Percentiles rank a stretch among this genome's conserved stretches.
These are phyloP conservation scores for Setaria viridis DNA, from an alignment of 202 grass and related monocot species.

Conservation along the genomic window DNA sequence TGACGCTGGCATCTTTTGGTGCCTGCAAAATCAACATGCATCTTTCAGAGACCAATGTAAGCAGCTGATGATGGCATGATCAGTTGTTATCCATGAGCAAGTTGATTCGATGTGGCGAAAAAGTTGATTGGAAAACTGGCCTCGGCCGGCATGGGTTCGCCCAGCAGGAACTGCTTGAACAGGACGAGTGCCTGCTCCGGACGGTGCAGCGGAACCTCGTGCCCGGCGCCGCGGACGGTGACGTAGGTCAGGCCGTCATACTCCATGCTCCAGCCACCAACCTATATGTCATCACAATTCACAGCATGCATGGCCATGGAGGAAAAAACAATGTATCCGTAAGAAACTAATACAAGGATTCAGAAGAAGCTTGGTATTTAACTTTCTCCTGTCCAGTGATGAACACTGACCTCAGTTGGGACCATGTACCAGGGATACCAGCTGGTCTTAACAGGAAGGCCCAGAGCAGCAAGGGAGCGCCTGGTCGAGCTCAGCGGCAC, in stretches of 20 bases:
- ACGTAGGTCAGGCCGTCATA: constrained; percentile 51
- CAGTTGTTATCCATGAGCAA: not conserved
- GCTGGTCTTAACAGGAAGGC: not conserved
- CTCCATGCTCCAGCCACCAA: constrained; percentile 68
- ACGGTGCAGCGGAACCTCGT: constrained; percentile 10
- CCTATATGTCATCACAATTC: constrained; percentile 1
- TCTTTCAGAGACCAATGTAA: not conserved
- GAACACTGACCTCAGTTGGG: not conserved
- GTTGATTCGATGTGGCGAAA: not conserved
- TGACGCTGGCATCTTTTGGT: not conserved
- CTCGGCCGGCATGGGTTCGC: constrained; percentile 13
- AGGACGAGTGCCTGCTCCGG: not conserved
- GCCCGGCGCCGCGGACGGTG: not conserved
- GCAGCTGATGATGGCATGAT: not conserved
- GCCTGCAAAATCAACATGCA: not conserved
- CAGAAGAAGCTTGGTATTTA: not conserved
- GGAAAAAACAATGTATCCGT: too few species aligned
- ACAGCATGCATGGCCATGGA: not conserved
- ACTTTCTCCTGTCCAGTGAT: not conserved
- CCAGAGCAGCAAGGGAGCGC: not conserved
- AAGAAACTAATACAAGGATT: not conserved
- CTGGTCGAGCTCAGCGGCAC: not conserved
- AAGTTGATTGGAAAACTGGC: not conserved
- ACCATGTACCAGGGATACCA: constrained; percentile 10
- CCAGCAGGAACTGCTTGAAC: not conserved